Evolutionary conservation across 257 asterid genomes (phyloP).

Genomic region (Echium plantagineum): DNA sequence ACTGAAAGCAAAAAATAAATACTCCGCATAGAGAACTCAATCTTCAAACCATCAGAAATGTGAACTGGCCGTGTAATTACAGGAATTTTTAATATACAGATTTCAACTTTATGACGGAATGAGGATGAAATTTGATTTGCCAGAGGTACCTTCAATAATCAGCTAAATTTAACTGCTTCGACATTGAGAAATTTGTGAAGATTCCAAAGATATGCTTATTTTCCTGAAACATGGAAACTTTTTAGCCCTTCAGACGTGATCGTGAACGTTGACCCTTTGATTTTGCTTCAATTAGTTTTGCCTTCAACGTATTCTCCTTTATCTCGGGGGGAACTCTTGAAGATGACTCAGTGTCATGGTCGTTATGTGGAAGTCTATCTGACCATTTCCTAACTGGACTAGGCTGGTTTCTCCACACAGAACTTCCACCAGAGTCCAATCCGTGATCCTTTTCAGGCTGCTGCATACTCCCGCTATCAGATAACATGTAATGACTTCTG

Average conservation of each 20-base stretch:
- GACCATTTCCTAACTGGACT: slow-evolving; percentile 82
- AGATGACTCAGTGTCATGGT: slow-evolving; percentile 37
- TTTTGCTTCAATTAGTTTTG: slow-evolving; percentile 73
- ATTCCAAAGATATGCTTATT: not conserved
- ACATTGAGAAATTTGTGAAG: not conserved
- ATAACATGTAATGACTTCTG: slow-evolving; percentile 50
- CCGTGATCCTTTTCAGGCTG: slow-evolving; percentile 38
- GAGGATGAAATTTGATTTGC: not conserved
- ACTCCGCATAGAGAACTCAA: not conserved
- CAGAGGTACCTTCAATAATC: not conserved
- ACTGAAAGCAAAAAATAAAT: too few relatives aligned
- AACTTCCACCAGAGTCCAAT: slow-evolving; percentile 25
- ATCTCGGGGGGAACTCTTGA: slow-evolving; percentile 49
- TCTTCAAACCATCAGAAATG: not conserved
- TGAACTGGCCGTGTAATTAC: not conserved
- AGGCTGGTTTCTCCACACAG: slow-evolving; percentile 57
- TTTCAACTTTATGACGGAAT: not conserved
- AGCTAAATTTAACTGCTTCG: not conserved
- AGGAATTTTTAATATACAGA: too few relatives aligned
- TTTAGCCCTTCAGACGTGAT: slow-evolving; percentile 60
- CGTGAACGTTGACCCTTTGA: slow-evolving; percentile 62
- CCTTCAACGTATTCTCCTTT: slow-evolving; percentile 57
- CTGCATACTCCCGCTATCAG: slow-evolving; percentile 47
- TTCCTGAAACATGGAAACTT: slow-evolving; percentile 30
- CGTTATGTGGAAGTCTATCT: slow-evolving; percentile 50